Base-by-base conservation (phyloP, 441 rosid species). In the Manihot esculenta region DNA sequence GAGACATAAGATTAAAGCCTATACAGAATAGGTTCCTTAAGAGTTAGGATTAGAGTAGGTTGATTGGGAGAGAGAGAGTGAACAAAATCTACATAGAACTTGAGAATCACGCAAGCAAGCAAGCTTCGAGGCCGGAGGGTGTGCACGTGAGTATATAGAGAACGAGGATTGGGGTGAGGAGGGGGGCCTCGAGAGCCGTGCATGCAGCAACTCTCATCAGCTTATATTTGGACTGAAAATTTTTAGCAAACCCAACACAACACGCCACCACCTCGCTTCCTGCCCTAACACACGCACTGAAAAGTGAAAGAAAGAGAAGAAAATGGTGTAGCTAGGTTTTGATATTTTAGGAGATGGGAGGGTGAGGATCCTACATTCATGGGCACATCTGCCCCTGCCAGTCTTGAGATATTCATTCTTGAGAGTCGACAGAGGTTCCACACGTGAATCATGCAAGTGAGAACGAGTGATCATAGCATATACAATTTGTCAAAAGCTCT, bases 261-360 rank as follows among this genome's bases (percentile, higher is more conserved):
- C 71, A 68, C 71, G 71, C 62, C 42, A 68, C 62, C 62, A 3
- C 62, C 62, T 67, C 62, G 62, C 71, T 67, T 54, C 71, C 41
- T 23, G 38, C 71, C 62, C 60, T 67, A 42, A 54, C 71, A 21
- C 62, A 21, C 71, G 62, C 24, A 10, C 62, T 67, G 21, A 42
- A 21, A 21, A 5, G 21, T 11, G 0, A 10, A 59, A n/a, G n/a
- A 2, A 60, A 59, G 15, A 10, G 17, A 60, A 41, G 21, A n/a
- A 20, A 61, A 18, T 14, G 15, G 1, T 14, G 0, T n/a, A 0
- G 8, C n/a, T n/a, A n/a, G n/a, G 7, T 51, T 8, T n/a, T 51
- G 8, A n/a, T 54, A 21, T 30, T 30, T 30, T n/a, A n/a, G 4
- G 33, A 4, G 4, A 4, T 30, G 3, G 41, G 7, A 0, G 0